Percentiles rank a stretch among this genome's conserved stretches.
phyloP scores from a whole-genome alignment of 371 early-diverging fungal genomes.

The Aphelidium insulamus region DNA sequence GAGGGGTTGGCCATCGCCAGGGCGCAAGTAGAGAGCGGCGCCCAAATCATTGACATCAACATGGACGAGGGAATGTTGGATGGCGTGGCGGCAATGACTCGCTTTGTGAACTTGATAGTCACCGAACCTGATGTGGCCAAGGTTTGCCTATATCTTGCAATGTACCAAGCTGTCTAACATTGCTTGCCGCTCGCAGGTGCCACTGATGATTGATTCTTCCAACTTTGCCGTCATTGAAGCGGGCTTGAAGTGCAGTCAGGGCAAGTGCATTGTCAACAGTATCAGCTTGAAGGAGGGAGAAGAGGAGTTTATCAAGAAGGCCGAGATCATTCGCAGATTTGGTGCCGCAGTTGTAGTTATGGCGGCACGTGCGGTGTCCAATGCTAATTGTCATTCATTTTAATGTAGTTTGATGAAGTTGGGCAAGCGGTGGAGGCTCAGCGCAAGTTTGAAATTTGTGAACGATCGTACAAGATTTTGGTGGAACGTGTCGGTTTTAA shows the following conservation, averaged over 20 bases:
- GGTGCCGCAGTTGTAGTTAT: slow-evolving; percentile 92
- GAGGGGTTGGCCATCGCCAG: slow-evolving; percentile 80
- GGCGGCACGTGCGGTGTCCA: slow-evolving; percentile 42
- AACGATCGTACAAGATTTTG: slow-evolving; percentile 65
- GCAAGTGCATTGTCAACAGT: slow-evolving; percentile 88
- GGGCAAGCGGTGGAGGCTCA: slow-evolving; percentile 70
- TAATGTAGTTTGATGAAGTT: slow-evolving; percentile 51
- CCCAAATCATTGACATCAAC: slow-evolving; percentile 78
- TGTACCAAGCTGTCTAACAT: background rate
- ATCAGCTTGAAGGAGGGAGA: slow-evolving; percentile 86
- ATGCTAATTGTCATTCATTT: background rate
- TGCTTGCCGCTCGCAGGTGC: too few relatives aligned
- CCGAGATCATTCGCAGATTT: slow-evolving; percentile 55
- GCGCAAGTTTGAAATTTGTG: slow-evolving; percentile 71
- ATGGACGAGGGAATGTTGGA: slow-evolving; percentile 89
- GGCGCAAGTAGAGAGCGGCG: slow-evolving; percentile 78
- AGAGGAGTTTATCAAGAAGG: slow-evolving; percentile 69
- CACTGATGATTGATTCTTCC: slow-evolving; percentile 83
- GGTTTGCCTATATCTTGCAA: slow-evolving; percentile 4
- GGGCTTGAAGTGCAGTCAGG: slow-evolving; percentile 80
- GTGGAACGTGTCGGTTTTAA: slow-evolving; percentile 65
- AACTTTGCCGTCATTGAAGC: slow-evolving; percentile 90
- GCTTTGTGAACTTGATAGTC: slow-evolving; percentile 70
- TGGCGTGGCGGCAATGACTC: slow-evolving; percentile 73
- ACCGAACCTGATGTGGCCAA: slow-evolving; percentile 81